phyloP scores from a whole-genome alignment of 306 rosid genomes.

The Ormosia emarginata region DNA sequence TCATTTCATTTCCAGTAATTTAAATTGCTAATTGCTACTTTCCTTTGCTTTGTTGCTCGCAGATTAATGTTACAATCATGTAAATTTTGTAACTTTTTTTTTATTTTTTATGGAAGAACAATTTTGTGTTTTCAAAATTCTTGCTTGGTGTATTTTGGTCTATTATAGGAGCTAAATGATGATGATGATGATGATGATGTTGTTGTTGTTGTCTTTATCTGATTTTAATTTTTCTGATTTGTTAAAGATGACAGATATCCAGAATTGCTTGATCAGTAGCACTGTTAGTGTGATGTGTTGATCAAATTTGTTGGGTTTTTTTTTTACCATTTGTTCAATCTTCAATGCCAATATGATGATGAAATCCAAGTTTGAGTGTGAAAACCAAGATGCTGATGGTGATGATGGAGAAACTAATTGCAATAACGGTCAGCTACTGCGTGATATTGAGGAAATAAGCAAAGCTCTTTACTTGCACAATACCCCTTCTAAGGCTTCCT shows the following conservation, averaged over 20 bases:
- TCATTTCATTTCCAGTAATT: neutral
- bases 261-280: neutral
- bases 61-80: neutral
- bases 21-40: neutral
- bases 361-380: slow-evolving; percentile 37
- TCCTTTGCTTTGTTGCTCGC: neutral
- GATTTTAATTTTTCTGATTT: slow-evolving; percentile 3
- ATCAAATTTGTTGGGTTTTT: slow-evolving; percentile 17
- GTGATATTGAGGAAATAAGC: slow-evolving; percentile 75
- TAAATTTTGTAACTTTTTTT: neutral
- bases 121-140: slow-evolving; percentile 9
- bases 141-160: slow-evolving; percentile 16
- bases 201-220: neutral
- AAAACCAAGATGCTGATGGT: neutral
- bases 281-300: neutral
- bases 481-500: slow-evolving; percentile 36
- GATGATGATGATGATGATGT: neutral
- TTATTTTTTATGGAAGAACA: neutral
- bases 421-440: slow-evolving; percentile 42
- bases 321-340: neutral
- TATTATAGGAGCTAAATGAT: neutral
- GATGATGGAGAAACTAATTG: slow-evolving; percentile 21
- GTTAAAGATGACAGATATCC: neutral
- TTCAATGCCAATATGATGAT: slow-evolving; percentile 31
- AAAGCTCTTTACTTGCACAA: slow-evolving; percentile 63